These are phyloP conservation scores for Leptographium galeiforme DNA, from an alignment of 2,329 filamentous ascomycete species.

Conservation along the genomic window DNA sequence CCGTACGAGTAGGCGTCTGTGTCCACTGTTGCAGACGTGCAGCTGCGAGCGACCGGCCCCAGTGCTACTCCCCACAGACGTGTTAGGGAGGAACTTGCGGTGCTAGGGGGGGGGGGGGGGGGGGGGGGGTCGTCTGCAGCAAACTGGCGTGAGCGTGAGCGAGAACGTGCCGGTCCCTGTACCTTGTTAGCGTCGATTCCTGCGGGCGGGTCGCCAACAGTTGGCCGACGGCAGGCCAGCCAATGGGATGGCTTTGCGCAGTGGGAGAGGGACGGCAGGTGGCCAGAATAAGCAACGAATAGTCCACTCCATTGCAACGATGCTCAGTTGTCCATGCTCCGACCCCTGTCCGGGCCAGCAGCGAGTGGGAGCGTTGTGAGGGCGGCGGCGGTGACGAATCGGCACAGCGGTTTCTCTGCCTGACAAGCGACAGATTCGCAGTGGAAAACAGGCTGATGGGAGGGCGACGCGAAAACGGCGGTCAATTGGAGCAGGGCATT, in stretches of 20 bases:
- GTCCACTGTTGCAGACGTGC: neutral
- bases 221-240: neutral
- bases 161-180: neutral
- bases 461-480: neutral
- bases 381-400: too few species aligned
- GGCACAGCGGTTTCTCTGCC: too few species aligned
- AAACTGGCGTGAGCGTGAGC: neutral
- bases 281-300: neutral
- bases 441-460: too few species aligned
- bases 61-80: conserved; percentile 1
- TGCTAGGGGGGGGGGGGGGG: too few species aligned
- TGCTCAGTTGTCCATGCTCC: neutral
- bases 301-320: neutral
- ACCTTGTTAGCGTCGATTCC: neutral
- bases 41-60: neutral
- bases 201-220: neutral
- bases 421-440: too few species aligned
- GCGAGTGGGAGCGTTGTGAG: too few species aligned
- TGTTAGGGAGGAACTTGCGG: neutral
- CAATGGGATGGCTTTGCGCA: neutral
- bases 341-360: neutral
- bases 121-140: neutral
- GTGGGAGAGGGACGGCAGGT: neutral
- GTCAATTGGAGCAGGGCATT: neutral
- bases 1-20: neutral